Conservation (phyloP, 2,329 filamentous ascomycete genomes). For the Fusarium penzigii region DNA sequence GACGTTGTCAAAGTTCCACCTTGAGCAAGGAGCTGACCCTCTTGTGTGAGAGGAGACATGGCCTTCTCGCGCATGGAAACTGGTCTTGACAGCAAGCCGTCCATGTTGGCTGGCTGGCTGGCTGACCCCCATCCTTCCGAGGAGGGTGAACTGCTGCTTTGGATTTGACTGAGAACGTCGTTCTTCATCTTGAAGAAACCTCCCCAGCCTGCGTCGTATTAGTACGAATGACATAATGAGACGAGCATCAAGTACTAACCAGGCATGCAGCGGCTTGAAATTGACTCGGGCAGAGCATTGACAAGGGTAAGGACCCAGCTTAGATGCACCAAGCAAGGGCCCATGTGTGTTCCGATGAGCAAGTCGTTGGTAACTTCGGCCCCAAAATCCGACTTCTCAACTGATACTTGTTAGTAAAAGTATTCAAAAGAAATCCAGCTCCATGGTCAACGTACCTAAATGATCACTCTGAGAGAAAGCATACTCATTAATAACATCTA, state of each 20-base stretch:
- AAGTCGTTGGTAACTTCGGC: conserved; percentile 38
- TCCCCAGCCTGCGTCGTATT: conserved; percentile 31
- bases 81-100: conserved; percentile 33
- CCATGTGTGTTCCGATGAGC: conserved; percentile 40
- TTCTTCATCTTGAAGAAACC: conserved; percentile 42
- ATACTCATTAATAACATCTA: conserved; percentile 43
- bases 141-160: conserved; percentile 34
- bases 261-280: conserved; percentile 37
- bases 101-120: conserved; percentile 22
- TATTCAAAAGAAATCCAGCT: not conserved
- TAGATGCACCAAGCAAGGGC: conserved; percentile 38
- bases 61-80: conserved; percentile 38
- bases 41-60: conserved; percentile 37
- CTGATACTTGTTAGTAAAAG: conserved; percentile 16
- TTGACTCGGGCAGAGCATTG: conserved; percentile 36
- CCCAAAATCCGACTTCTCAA: conserved; percentile 37
- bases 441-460: conserved; percentile 22
- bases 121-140: conserved; percentile 35
- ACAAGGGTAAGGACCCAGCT: conserved; percentile 38
- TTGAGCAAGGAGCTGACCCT: conserved; percentile 40
- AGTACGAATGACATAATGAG: not conserved
- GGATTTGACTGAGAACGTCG: conserved; percentile 38
- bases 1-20: conserved; percentile 45
- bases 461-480: conserved; percentile 39
- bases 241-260: conserved; percentile 12